phyloP scores from a whole-genome alignment of 495 filamentous ascomycete genomes.

The Trichoderma asperelloides region DNA sequence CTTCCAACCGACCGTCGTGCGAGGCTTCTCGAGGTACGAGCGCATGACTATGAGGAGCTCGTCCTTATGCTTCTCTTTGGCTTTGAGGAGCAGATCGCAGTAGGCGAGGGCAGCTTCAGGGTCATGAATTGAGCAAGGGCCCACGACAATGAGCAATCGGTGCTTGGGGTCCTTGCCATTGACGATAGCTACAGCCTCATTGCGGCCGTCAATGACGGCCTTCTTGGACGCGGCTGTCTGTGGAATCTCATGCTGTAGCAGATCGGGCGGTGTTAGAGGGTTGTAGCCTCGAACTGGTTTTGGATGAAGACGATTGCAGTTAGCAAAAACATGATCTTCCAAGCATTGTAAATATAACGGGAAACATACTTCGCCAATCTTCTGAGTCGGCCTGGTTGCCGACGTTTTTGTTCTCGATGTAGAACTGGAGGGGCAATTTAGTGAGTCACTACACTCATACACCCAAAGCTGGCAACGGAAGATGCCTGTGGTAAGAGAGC shows the following conservation, averaged over 20 bases:
- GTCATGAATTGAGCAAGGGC: conserved; percentile 97
- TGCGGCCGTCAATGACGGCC: conserved; percentile 72
- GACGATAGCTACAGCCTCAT: conserved; percentile 73
- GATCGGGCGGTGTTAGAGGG: conserved; percentile 83
- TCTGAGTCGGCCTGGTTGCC: conserved; percentile 74
- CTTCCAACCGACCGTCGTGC: conserved; percentile 99
- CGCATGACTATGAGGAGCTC: conserved; percentile 96
- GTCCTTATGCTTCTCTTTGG: conserved; percentile 84
- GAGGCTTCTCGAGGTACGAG: conserved; percentile 96
- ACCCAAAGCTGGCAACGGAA: background rate
- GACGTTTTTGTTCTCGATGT: conserved; percentile 81
- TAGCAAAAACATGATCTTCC: background rate
- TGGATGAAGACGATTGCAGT: conserved; percentile 5
- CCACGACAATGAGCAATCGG: conserved; percentile 84
- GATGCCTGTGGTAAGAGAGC: background rate
- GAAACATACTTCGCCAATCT: conserved; percentile 75
- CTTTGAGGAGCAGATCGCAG: conserved; percentile 68
- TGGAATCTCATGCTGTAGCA: conserved; percentile 90
- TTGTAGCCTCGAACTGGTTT: conserved; percentile 76
- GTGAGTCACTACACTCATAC: background rate
- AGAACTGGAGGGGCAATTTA: conserved; percentile 42
- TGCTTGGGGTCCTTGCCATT: conserved; percentile 66
- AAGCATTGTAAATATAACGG: background rate
- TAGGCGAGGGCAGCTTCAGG: conserved; percentile 88
- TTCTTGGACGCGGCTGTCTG: conserved; percentile 67